phyloP scores from a whole-genome alignment of 805 yeast species.

The Candida palmyrensis region DNA sequence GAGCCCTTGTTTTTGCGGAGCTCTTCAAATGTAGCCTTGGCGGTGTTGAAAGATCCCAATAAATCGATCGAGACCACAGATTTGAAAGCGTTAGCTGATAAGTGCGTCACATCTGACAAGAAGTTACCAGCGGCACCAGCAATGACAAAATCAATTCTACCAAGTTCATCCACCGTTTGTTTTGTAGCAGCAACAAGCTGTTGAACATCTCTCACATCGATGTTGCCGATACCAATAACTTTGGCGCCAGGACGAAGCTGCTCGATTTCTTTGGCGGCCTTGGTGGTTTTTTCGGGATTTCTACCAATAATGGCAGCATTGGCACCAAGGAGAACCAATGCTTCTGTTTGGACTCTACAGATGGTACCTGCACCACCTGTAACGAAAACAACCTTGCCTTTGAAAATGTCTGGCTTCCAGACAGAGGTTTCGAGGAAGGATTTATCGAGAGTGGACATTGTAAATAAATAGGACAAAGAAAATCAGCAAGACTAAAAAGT shows the following conservation, averaged over 20 bases:
- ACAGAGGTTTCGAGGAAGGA: constrained; percentile 21
- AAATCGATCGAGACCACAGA: constrained; percentile 84
- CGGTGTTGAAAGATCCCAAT: constrained; percentile 84
- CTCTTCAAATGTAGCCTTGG: constrained; percentile 71
- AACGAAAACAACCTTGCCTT: constrained; percentile 81
- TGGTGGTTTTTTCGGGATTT: constrained; percentile 56
- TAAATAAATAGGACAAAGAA: too few relatives aligned
- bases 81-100: constrained; percentile 83
- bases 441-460: constrained; percentile 27
- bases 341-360: constrained; percentile 85
- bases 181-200: constrained; percentile 61
- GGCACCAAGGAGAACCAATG: constrained; percentile 78
- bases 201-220: constrained; percentile 73
- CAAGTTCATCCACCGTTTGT: constrained; percentile 60
- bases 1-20: constrained; percentile 64
- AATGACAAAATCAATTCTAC: constrained; percentile 79
- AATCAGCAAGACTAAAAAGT: too few relatives aligned
- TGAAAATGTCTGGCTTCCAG: constrained; percentile 62
- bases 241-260: constrained; percentile 51
- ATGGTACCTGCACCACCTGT: constrained; percentile 98
- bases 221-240: constrained; percentile 65
- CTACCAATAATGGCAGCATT: constrained; percentile 84
- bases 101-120: constrained; percentile 68
- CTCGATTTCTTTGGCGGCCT: constrained; percentile 65
- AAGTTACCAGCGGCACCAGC: constrained; percentile 98